A percentile compares a stretch with the other conserved stretches of the same genome.
These are phyloP conservation scores for Diaporthe sp. DNA, from an alignment of 2,329 filamentous ascomycete species.

Conservation along the genomic window DNA sequence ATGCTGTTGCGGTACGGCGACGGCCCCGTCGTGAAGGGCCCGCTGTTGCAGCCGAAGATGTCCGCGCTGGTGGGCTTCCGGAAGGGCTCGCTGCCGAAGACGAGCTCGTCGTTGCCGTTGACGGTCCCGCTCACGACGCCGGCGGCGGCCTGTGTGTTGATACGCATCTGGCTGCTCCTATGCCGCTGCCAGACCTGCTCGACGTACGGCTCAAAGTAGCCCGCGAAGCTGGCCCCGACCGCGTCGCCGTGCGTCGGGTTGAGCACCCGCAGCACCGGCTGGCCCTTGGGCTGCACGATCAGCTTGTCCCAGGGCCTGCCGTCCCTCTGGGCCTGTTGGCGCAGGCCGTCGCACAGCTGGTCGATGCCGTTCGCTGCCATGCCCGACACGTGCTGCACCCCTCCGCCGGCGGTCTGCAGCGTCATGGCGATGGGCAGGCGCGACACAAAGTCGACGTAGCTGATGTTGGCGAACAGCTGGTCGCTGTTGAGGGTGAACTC, in stretches of 20 bases:
- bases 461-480: conserved; percentile 71
- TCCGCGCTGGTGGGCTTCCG: conserved; percentile 67
- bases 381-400: conserved; percentile 64
- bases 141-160: conserved; percentile 73
- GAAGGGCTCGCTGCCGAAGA: conserved; percentile 57
- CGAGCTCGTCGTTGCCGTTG: conserved; percentile 49
- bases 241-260: conserved; percentile 56
- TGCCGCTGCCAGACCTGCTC: conserved; percentile 55
- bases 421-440: conserved; percentile 64
- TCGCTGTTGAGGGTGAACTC: conserved; percentile 69
- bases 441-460: conserved; percentile 73
- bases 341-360: conserved; percentile 63
- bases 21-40: conserved; percentile 63
- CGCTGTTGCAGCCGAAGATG: conserved; percentile 74
- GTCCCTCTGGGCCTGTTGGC: conserved; percentile 65
- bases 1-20: conserved; percentile 53
- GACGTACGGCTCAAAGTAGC: conserved; percentile 56
- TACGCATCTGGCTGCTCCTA: conserved; percentile 52
- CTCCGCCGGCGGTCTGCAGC: conserved; percentile 54
- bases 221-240: conserved; percentile 54
- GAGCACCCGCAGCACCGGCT: conserved; percentile 50
- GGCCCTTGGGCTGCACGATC: conserved; percentile 46
- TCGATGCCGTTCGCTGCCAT: conserved; percentile 67
- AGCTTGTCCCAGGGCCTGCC: conserved; percentile 71
- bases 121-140: conserved; percentile 66